Evolutionary conservation across 1,284 basidiomycete genomes (phyloP), one percentile per base, ranked within the genome.

Genomic region (Cutaneotrichosporon daszewskae): DNA sequence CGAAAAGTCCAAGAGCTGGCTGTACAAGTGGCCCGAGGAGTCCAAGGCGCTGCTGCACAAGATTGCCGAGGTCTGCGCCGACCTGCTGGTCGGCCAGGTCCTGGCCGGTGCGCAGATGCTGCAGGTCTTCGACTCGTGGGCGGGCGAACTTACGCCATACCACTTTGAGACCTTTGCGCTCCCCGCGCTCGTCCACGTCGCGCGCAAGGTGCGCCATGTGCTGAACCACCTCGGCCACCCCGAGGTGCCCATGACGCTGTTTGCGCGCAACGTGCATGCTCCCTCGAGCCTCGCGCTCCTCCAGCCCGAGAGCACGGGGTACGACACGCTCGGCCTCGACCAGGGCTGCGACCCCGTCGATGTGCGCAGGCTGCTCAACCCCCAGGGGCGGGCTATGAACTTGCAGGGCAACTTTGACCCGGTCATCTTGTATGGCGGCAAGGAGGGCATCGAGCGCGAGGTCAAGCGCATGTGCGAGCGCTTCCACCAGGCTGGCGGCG

Each of bases 391-490:
- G 37, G 77, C 77, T 48, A 80, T 90, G 51, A 83, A 84, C 14
- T 71, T 98, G 35, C 95, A 99, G 69, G 95, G 95, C 13, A 98
- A 98, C 74, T 76, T 95, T 69, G 95, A 99, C 71, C 91, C 91
- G 12, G 80, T 79, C 39, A 75, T 91, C 32, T 75, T 98, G 35
- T 90, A 92, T 55, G 92, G 87, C 34, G 89, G 90, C 2, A 77
- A 74, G 51, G 84, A 85, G 17, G 89, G 90, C 8, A 96, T 98
- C 59, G 87, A 92, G 72, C 69, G 73, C 38, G 83, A 88, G 58
- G 89, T 96, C 29, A 82, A 87, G 73, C 76, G 84, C 57, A 85
- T 94, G 78, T 81, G 83, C 51, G 76, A 80, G 53, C 78, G 78
- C 18, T 97, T 97, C 74, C 76, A 72, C 47, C 18, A 47, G 42